These are phyloP conservation scores for Carex littledalei DNA, from an alignment of 176 grass and related monocot species.

Conservation along the genomic window DNA sequence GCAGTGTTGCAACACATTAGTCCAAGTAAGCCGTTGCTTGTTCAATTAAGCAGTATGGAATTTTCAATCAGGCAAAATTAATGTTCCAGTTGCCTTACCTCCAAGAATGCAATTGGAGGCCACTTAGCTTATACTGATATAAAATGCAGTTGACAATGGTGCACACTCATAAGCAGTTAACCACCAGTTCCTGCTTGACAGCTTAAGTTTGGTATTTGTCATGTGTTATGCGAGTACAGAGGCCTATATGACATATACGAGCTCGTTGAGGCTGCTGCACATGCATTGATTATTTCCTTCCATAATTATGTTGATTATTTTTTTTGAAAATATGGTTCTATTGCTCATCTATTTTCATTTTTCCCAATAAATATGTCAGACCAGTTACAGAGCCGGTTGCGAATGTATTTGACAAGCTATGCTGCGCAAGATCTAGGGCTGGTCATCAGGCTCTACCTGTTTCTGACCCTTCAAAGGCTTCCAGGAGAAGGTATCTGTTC, in stretches of 20 bases:
- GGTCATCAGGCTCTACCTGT: slow-evolving; percentile 61
- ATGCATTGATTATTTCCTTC: background rate
- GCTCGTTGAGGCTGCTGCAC: too few species aligned
- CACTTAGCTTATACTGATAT: background rate
- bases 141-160: background rate
- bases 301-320: background rate
- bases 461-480: slow-evolving; percentile 66
- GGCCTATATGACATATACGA: background rate
- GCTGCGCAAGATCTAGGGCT: slow-evolving; percentile 71
- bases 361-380: slow-evolving; percentile 33
- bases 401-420: slow-evolving; percentile 57
- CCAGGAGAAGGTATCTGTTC: slow-evolving; percentile 61
- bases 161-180: background rate
- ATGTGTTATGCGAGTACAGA: background rate
- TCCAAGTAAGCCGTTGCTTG: background rate
- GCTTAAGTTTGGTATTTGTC: background rate
- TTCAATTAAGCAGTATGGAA: background rate
- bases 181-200: background rate
- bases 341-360: background rate
- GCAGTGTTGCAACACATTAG: background rate
- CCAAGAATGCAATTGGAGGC: background rate
- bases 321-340: background rate
- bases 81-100: background rate
- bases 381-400: slow-evolving; percentile 83
- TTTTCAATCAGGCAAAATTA: background rate